These are phyloP conservation scores for Colletotrichum sp. DNA, from an alignment of 2,329 filamentous ascomycete genomes.

Conservation along the genomic window DNA sequence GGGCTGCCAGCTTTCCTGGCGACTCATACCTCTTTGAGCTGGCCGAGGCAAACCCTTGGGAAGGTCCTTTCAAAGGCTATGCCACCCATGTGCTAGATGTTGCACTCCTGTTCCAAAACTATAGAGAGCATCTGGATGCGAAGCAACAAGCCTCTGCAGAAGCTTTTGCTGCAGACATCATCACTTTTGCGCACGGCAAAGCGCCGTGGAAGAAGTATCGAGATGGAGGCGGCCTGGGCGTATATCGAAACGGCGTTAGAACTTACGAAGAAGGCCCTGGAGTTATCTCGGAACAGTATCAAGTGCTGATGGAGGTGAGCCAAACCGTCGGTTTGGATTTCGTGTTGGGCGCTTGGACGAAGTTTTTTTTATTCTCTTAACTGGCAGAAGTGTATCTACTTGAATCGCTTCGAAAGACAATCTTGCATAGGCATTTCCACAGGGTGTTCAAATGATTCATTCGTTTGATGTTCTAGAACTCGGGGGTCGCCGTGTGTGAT, in stretches of 20 bases:
- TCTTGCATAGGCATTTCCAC: background rate
- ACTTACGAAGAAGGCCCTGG: background rate
- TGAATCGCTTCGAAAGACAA: background rate
- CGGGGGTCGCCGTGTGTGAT: background rate
- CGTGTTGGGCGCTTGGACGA: background rate
- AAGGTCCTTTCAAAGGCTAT: slow-evolving; percentile 42
- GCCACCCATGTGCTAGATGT: slow-evolving; percentile 50
- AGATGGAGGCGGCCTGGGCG: background rate
- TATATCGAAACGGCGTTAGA: background rate
- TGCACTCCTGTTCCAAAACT: slow-evolving; percentile 50
- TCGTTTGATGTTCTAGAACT: background rate
- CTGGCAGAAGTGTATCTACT: background rate
- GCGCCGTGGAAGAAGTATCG: slow-evolving; percentile 1
- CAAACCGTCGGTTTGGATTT: background rate
- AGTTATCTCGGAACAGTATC: background rate
- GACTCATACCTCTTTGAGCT: slow-evolving; percentile 34
- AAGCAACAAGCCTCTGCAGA: slow-evolving; percentile 33
- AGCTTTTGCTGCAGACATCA: slow-evolving; percentile 38
- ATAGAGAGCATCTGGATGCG: slow-evolving; percentile 38
- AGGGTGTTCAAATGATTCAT: background rate
- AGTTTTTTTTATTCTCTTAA: background rate
- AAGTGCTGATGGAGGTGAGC: background rate
- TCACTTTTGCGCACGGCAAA: slow-evolving; percentile 42
- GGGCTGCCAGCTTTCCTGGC: background rate
- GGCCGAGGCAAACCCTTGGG: slow-evolving; percentile 52